Evolutionary conservation across 2,329 filamentous ascomycete species (phyloP), one percentile per base, ranked within the genome.

Genomic region (Sclerotinia minor): DNA sequence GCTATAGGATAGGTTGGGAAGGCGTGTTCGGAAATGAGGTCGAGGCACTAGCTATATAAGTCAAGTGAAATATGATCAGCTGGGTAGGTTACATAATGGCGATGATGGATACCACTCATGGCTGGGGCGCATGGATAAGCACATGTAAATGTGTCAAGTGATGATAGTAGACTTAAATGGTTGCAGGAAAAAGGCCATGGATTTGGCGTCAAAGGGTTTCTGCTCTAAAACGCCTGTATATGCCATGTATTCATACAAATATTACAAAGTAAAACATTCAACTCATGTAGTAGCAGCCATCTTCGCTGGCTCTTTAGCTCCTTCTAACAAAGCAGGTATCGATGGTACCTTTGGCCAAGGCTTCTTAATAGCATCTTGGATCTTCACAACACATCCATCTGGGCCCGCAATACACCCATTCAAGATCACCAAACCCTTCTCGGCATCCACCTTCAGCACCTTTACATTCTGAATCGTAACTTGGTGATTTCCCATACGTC

Each of bases 321-420:
- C 81, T 17, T 83, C 81, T 9, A 84, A 78, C 65, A 83, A 78
- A 2, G 83, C 84, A 6, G 83, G 81, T 24, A 85, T 79, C 59
- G 45, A 61, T 24, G 53, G 26, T 15, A 68, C 53, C 26, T 84
- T 78, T 4, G 88, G 88, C 88, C 87, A 90, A 32, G 87, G 85
- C 83, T 96, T 95, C 85, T 96, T 96, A 78, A 95, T 86, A 19
- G 95, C 91, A 79, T 99, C 95, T 78, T 96, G 90, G 67, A 99
- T 83, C 80, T 89, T 88, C 70, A 99, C 91, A 68, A 94, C 81
- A 72, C 91, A 89, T 69, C 92, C 91, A 81, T 96, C 96, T 68
- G 94, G 94, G 0, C 95, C 95, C 45, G 91, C 91, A 53, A 99
- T 89, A 72, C 88, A 86, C 41, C 94, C 95, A 80, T 91, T 92